Percentiles rank a stretch among this genome's conserved stretches.
Evolutionary conservation across 495 filamentous ascomycete genomes (phyloP).

Genomic region (Trypethelium eluteriae): DNA sequence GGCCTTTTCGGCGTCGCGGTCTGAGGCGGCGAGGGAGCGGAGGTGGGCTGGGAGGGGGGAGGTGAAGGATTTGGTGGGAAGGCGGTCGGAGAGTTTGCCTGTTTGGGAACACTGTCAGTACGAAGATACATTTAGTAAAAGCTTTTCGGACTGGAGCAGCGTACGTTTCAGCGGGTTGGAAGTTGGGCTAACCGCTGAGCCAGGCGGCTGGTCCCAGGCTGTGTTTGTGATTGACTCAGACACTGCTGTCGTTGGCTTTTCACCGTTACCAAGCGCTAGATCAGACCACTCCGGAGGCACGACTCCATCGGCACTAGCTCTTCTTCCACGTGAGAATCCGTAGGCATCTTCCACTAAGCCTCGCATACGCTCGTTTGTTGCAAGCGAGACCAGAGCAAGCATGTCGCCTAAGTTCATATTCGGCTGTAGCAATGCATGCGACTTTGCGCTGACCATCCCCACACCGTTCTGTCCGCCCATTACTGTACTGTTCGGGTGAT

Average conservation of each 20-base stretch:
- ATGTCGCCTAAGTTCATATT: conserved; percentile 65
- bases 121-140: conserved; percentile 17
- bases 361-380: conserved; percentile 62
- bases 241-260: conserved; percentile 35
- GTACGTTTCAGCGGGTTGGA: conserved; percentile 19
- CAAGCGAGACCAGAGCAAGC: conserved; percentile 64
- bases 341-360: conserved; percentile 64
- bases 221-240: conserved; percentile 32
- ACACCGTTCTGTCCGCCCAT: conserved; percentile 46
- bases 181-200: conserved; percentile 27
- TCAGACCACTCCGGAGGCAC: conserved; percentile 64
- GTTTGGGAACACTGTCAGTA: conserved; percentile 13
- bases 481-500: conserved; percentile 28
- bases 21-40: conserved; percentile 21
- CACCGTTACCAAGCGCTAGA: conserved; percentile 39
- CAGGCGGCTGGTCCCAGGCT: conserved; percentile 31
- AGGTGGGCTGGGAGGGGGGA: conserved; percentile 26
- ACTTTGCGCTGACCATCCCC: conserved; percentile 47
- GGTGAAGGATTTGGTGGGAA: conserved; percentile 27
- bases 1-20: conserved; percentile 43
- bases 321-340: conserved; percentile 54
- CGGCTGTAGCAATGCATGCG: conserved; percentile 56
- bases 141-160: conserved; percentile 3
- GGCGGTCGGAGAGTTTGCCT: conserved; percentile 12
- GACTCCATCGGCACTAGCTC: conserved; percentile 62